These are phyloP conservation scores for Ustilago loliicola DNA, from an alignment of 1,284 basidiomycete species.

Conservation along the genomic window DNA sequence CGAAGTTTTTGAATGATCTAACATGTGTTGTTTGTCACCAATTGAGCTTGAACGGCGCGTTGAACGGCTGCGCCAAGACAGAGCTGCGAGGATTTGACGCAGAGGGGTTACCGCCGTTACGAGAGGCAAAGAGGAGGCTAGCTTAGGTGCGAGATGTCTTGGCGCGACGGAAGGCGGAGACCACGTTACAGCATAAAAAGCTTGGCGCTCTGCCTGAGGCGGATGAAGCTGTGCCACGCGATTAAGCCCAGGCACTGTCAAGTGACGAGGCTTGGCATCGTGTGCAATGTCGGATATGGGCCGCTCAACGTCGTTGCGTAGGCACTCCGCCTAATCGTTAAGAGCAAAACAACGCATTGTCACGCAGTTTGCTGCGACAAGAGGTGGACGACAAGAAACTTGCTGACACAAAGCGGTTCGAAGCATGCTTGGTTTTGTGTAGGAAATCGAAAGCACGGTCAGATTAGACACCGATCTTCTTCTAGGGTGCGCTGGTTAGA, in stretches of 20 bases:
- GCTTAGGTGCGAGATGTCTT: conserved; percentile 3
- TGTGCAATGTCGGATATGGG: neutral
- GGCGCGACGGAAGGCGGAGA: conserved; percentile 9
- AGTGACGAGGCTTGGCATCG: conserved; percentile 6
- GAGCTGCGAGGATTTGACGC: too few species aligned
- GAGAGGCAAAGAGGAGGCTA: neutral
- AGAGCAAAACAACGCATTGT: neutral
- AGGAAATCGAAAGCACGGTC: neutral
- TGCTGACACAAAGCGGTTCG: neutral
- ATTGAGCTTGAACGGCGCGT: too few species aligned
- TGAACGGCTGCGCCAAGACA: too few species aligned
- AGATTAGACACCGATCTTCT: neutral
- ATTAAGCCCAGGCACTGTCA: neutral
- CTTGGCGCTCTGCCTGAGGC: neutral
- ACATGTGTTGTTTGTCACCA: too few species aligned
- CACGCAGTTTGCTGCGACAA: neutral
- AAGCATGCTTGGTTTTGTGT: too few species aligned
- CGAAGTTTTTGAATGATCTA: too few species aligned
- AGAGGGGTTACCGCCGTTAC: neutral
- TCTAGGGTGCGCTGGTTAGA: neutral
- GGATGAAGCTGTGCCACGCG: conserved; percentile 6
- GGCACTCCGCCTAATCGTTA: neutral
- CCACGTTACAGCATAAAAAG: conserved; percentile 6
- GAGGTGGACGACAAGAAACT: neutral
- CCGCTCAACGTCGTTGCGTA: neutral